phyloP scores from a whole-genome alignment of 768 basidiomycete genomes.

The Mycena belliarum region DNA sequence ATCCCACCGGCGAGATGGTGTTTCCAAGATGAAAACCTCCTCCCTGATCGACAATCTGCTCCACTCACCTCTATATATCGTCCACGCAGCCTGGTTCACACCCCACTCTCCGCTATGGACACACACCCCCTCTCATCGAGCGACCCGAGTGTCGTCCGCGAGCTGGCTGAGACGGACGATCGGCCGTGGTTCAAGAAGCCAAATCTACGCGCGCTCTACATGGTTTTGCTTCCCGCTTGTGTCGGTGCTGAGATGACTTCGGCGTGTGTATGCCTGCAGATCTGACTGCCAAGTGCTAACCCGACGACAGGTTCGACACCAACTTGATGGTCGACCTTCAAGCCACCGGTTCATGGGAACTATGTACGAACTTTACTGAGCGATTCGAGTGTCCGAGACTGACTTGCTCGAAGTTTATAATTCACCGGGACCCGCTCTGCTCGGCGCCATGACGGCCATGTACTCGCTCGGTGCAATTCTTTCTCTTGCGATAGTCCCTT shows the following conservation, averaged over 20 bases:
- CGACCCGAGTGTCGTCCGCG: neutral
- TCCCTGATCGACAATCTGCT: neutral
- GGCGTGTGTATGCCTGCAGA: neutral
- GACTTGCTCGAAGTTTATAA: neutral
- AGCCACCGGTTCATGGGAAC: conserved; percentile 3
- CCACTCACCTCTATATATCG: conserved; percentile 1
- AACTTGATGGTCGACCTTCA: conserved; percentile 2
- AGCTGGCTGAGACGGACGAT: neutral
- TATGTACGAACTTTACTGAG: neutral
- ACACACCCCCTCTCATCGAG: neutral
- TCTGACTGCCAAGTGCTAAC: neutral
- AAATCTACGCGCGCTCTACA: conserved; percentile 6
- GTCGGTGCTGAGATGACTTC: conserved; percentile 11
- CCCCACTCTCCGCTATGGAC: neutral
- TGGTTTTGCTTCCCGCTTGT: conserved; percentile 7
- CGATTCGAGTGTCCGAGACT: neutral
- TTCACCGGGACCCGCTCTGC: neutral
- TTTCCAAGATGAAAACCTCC: neutral
- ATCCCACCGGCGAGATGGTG: no score
- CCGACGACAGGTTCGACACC: neutral
- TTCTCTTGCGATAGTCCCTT: neutral
- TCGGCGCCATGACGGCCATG: conserved; percentile 6
- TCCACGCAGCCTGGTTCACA: neutral
- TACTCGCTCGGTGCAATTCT: conserved; percentile 5
- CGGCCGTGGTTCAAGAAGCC: conserved; percentile 6